Conservation (phyloP, 345 rosid species). For the Odontarrhena argentea region DNA sequence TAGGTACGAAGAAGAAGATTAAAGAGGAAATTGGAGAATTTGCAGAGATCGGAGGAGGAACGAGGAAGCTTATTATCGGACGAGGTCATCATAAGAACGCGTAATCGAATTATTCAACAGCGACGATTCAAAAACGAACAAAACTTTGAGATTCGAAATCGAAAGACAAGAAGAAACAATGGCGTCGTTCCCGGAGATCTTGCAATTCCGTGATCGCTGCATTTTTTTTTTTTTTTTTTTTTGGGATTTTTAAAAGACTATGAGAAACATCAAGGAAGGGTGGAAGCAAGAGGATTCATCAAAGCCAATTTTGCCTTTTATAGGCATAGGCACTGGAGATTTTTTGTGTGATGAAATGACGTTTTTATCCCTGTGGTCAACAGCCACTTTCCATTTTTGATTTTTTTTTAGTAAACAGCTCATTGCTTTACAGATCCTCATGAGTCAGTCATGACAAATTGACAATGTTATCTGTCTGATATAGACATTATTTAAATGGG, state of each 20-base stretch:
- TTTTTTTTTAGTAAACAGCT: constrained; percentile 25
- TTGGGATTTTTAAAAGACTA: constrained; percentile 19
- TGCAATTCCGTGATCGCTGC: constrained; percentile 38
- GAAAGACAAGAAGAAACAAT: constrained; percentile 31
- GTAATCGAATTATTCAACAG: constrained; percentile 32
- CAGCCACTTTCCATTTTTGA: constrained; percentile 20
- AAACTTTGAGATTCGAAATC: constrained; percentile 38
- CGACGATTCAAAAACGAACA: constrained; percentile 42
- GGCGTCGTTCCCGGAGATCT: constrained; percentile 38
- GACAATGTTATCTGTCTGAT: too few species aligned
- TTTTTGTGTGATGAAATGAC: neutral
- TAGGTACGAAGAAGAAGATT: constrained; percentile 51
- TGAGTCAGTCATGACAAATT: too few species aligned
- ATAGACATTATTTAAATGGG: too few species aligned
- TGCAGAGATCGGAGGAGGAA: constrained; percentile 61
- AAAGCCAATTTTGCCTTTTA: constrained; percentile 14
- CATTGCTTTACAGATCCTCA: neutral
- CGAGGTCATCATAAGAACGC: constrained; percentile 47
- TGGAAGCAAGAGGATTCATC: neutral
- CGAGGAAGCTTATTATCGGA: constrained; percentile 52
- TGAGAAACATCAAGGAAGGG: constrained; percentile 27
- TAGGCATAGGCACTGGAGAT: constrained; percentile 3
- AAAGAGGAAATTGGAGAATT: constrained; percentile 60
- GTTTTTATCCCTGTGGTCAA: constrained; percentile 23
- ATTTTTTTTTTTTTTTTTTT: constrained; percentile 21